These are phyloP conservation scores for Talaromyces sp. DNA, from an alignment of 2,329 filamentous ascomycete species.

Conservation along the genomic window DNA sequence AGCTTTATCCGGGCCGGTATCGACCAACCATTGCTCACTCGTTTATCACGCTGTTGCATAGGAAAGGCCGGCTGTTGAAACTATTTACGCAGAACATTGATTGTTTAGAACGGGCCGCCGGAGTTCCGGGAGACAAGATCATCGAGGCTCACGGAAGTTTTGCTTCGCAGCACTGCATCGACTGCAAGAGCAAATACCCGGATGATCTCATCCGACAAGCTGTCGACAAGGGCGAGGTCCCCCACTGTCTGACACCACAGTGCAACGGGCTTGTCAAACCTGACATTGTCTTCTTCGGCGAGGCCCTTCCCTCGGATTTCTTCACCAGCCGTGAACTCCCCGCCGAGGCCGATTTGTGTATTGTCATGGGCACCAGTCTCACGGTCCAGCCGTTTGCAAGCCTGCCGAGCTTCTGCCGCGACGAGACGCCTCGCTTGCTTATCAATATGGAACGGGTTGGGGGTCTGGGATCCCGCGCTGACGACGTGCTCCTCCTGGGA, in stretches of 20 bases:
- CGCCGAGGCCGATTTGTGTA: constrained; percentile 65
- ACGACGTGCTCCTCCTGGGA: constrained; percentile 80
- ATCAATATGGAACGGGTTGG: constrained; percentile 86
- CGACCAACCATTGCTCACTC: constrained; percentile 83
- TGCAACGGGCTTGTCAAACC: constrained; percentile 85
- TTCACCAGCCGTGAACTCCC: constrained; percentile 54
- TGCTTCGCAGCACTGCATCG: constrained; percentile 83
- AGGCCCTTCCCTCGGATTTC: constrained; percentile 63
- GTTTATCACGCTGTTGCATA: constrained; percentile 76
- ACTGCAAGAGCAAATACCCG: constrained; percentile 70
- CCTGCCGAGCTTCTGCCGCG: constrained; percentile 60
- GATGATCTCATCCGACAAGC: constrained; percentile 67
- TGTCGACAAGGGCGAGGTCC: constrained; percentile 63
- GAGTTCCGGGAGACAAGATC: constrained; percentile 73
- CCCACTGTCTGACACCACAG: constrained; percentile 55
- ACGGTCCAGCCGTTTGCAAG: constrained; percentile 84
- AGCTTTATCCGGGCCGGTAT: constrained; percentile 87
- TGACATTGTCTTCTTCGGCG: constrained; percentile 92
- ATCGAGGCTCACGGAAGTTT: constrained; percentile 96
- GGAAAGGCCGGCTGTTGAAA: constrained; percentile 73
- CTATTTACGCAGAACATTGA: constrained; percentile 98
- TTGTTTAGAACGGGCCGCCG: constrained; percentile 82
- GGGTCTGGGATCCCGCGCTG: constrained; percentile 65
- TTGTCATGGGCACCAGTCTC: constrained; percentile 85
- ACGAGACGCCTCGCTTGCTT: constrained; percentile 67